Evolutionary conservation across 106 monocot genomes (phyloP).

Genomic region (Dactylorhiza incarnata): DNA sequence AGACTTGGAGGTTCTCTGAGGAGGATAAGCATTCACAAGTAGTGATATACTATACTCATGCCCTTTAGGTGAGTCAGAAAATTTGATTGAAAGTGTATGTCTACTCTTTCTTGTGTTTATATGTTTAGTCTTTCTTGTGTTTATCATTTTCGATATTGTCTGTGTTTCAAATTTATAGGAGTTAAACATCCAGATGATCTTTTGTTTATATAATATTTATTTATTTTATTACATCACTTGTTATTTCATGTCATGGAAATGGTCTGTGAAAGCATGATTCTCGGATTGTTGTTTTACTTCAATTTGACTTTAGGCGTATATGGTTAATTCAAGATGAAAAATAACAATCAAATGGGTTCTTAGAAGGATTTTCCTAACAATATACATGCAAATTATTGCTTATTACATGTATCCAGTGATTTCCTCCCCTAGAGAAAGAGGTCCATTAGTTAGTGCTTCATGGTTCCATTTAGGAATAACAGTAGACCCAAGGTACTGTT

Average conservation of each 20-base stretch:
- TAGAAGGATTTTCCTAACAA: too few species aligned
- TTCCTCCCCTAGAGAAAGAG: neutral
- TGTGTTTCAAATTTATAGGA: neutral
- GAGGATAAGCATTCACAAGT: slow-evolving; percentile 39
- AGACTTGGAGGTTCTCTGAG: slow-evolving; percentile 43
- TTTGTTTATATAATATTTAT: too few species aligned
- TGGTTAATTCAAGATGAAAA: too few species aligned
- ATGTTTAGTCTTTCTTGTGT: neutral
- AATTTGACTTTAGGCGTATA: neutral
- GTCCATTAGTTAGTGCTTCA: neutral
- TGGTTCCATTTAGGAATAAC: neutral
- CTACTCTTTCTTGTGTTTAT: neutral
- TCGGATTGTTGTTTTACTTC: neutral
- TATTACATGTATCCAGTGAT: too few species aligned
- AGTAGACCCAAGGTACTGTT: neutral
- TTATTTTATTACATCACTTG: too few species aligned
- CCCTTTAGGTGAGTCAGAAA: neutral
- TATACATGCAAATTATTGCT: too few species aligned
- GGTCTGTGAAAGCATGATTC: neutral
- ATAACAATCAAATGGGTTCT: too few species aligned
- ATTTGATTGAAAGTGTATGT: slow-evolving; percentile 1
- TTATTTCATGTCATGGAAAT: too few species aligned
- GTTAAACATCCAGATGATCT: neutral
- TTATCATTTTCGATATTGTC: too few species aligned
- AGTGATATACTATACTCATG: neutral